phyloP scores from a whole-genome alignment of 805 yeast species.

The Kluyveromyces dobzhanskii region DNA sequence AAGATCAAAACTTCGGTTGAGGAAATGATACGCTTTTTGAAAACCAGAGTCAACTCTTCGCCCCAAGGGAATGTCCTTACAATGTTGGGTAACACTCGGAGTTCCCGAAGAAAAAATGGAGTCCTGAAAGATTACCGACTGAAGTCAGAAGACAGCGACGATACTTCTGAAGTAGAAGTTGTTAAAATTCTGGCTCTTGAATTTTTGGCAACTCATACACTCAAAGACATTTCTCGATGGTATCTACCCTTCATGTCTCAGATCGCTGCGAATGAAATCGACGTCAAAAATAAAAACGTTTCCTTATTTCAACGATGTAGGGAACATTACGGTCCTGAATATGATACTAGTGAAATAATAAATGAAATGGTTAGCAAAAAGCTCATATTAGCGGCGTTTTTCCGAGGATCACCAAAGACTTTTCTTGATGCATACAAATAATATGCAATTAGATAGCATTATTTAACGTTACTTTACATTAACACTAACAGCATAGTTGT shows the following conservation, averaged over 20 bases:
- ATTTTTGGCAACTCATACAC: not conserved
- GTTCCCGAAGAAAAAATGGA: slow-evolving; percentile 10
- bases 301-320: slow-evolving; percentile 9
- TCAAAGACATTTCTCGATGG: slow-evolving; percentile 11
- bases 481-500: not conserved
- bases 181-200: not conserved
- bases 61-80: not conserved
- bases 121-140: slow-evolving; percentile 14
- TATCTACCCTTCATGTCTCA: slow-evolving; percentile 20
- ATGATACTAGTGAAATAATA: slow-evolving; percentile 14
- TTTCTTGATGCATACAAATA: slow-evolving; percentile 18
- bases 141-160: slow-evolving; percentile 12
- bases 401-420: slow-evolving; percentile 18
- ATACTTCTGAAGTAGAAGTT: not conserved
- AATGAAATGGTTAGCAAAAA: slow-evolving; percentile 14
- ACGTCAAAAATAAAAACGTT: slow-evolving; percentile 12
- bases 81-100: not conserved
- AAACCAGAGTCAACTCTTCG: not conserved
- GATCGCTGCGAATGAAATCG: slow-evolving; percentile 20
- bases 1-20: slow-evolving; percentile 1
- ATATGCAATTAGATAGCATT: not conserved
- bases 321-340: slow-evolving; percentile 10
- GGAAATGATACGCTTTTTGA: slow-evolving; percentile 8
- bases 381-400: slow-evolving; percentile 18
- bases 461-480: not conserved